These are phyloP conservation scores for Vitis hybrid DNA, from an alignment of 177 flowering plant species.

Conservation along the genomic window DNA sequence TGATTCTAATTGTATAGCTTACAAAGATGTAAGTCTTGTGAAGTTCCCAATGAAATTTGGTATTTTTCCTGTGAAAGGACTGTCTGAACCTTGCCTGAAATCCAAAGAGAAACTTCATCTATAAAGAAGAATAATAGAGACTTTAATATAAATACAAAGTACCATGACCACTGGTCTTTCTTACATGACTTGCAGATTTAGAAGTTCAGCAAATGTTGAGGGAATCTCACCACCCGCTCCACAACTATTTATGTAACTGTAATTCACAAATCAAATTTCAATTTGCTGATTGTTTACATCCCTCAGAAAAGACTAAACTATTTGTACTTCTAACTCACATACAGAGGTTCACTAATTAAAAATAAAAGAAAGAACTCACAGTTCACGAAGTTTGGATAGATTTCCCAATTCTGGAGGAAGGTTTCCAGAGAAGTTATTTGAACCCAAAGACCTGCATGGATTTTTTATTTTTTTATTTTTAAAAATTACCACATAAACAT, in stretches of 20 bases:
- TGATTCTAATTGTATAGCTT: not conserved
- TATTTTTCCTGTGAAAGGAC: conserved; percentile 21
- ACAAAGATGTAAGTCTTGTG: conserved; percentile 13
- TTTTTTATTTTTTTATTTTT: too few species aligned
- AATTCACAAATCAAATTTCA: not conserved
- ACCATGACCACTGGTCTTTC: not conserved
- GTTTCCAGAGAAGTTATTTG: too few species aligned
- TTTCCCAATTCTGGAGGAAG: too few species aligned
- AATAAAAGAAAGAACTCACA: conserved; percentile 9
- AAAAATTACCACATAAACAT: too few species aligned
- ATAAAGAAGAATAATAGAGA: too few species aligned
- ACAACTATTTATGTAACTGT: not conserved
- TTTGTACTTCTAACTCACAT: too few species aligned
- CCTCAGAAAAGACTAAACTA: too few species aligned
- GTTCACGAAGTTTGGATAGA: conserved; percentile 9
- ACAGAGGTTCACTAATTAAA: too few species aligned
- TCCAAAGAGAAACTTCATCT: not conserved
- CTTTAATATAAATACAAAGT: too few species aligned
- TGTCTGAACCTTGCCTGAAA: conserved; percentile 24
- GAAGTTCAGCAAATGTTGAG: conserved; percentile 14
- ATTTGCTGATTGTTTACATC: too few species aligned
- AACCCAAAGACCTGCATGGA: too few species aligned
- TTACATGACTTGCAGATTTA: conserved; percentile 17
- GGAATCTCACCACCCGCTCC: conserved; percentile 29
- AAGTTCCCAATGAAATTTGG: conserved; percentile 30